These are phyloP conservation scores for Vitis cinerea DNA, from an alignment of 164 flowering plant species.

Conservation along the genomic window DNA sequence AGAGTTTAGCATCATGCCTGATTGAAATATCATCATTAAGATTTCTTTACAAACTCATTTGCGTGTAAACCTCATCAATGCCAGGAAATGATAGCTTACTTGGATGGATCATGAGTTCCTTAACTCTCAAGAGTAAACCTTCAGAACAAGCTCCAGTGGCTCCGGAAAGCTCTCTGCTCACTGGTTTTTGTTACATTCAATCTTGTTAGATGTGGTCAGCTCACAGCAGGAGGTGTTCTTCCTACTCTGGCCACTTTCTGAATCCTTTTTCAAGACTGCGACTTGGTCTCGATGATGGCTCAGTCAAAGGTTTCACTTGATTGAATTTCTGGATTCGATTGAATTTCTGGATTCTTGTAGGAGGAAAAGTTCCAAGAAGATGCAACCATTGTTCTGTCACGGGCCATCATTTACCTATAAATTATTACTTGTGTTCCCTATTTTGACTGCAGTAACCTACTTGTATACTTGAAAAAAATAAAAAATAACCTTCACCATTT, in stretches of 20 bases:
- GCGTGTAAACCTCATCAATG: no score
- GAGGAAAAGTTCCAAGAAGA: conserved; percentile 89
- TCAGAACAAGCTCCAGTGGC: conserved; percentile 61
- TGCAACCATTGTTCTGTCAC: conserved; percentile 72
- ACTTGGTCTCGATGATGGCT: conserved; percentile 93
- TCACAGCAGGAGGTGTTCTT: conserved; percentile 92
- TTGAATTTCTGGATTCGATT: conserved; percentile 80
- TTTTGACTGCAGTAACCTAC: no score
- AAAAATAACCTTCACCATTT: no score
- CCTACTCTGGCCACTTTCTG: conserved; percentile 96
- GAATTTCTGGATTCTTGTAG: conserved; percentile 72
- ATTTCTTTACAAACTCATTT: no score
- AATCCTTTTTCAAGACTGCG: conserved; percentile 88
- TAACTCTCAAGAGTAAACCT: no score
- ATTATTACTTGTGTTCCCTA: no score
- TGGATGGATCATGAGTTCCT: no score
- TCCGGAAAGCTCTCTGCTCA: conserved; percentile 82
- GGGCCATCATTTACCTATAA: conserved; percentile 25
- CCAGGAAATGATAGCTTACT: no score
- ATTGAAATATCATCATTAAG: no score
- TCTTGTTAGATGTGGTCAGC: conserved; percentile 67
- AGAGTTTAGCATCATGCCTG: no score
- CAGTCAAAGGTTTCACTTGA: conserved; percentile 97
- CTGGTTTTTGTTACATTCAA: conserved; percentile 87
- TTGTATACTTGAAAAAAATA: no score